These are phyloP conservation scores for Phytophthora chlamydospora DNA, from an alignment of 352 stramenopile species.

Conservation along the genomic window DNA sequence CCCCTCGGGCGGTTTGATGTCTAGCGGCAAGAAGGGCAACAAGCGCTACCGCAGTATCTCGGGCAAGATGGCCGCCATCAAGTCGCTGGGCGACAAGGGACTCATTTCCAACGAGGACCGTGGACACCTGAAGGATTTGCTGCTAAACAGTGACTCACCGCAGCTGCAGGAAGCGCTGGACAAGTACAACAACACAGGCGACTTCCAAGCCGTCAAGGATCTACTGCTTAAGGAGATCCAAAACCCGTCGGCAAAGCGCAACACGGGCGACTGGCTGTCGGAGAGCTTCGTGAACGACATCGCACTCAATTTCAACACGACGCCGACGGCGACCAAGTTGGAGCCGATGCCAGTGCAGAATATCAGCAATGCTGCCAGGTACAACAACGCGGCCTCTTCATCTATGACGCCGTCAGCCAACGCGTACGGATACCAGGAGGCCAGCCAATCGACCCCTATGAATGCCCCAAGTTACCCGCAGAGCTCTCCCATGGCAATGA, in stretches of 20 bases:
- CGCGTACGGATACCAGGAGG: conserved; percentile 41
- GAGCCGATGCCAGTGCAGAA: conserved; percentile 29
- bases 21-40: conserved; percentile 61
- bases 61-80: conserved; percentile 85
- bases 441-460: conserved; percentile 22
- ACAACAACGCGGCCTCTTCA: conserved; percentile 20
- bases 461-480: conserved; percentile 33
- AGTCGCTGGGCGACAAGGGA: conserved; percentile 74
- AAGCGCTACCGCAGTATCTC: conserved; percentile 83
- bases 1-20: conserved; percentile 35
- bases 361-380: conserved; percentile 20
- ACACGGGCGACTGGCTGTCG: conserved; percentile 72
- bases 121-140: conserved; percentile 73
- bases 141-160: conserved; percentile 82
- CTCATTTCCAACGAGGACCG: conserved; percentile 75
- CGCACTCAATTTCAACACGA: conserved; percentile 54
- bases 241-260: conserved; percentile 72
- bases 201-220: conserved; percentile 78
- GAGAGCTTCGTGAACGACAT: conserved; percentile 83
- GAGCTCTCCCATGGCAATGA: conserved; percentile 41
- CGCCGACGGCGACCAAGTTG: conserved; percentile 19
- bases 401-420: conserved; percentile 24
- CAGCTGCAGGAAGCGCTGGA: conserved; percentile 78
- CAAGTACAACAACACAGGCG: conserved; percentile 77
- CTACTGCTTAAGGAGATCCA: conserved; percentile 68